Evolutionary conservation across 306 rosid genomes (phyloP).

Genomic region (Prunus kanzakura): DNA sequence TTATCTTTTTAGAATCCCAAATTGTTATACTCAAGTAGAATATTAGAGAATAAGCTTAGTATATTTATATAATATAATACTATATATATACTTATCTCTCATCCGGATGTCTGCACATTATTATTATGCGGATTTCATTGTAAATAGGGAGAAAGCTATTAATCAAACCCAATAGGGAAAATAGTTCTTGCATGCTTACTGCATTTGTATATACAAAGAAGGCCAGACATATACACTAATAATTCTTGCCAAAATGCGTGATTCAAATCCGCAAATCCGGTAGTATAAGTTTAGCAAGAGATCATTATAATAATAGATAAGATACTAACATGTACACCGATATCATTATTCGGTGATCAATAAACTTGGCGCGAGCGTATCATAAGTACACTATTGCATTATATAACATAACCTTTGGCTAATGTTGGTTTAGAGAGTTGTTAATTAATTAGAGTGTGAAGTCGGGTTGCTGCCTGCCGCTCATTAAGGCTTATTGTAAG

Average conservation of each 20-base stretch:
- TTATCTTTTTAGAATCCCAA: slow-evolving; percentile 8
- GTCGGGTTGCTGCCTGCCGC: neutral
- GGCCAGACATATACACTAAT: neutral
- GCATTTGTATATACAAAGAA: neutral
- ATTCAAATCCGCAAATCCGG: too few species aligned
- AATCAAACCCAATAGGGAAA: neutral
- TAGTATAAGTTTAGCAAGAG: neutral
- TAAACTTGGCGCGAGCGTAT: neutral
- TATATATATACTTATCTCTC: neutral
- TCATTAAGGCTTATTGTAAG: neutral
- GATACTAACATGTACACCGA: neutral
- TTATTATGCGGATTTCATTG: too few species aligned
- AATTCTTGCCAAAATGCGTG: neutral
- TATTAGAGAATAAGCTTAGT: neutral
- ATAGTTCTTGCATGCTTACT: neutral
- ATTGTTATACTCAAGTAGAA: neutral
- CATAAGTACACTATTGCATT: neutral
- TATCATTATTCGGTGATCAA: too few species aligned
- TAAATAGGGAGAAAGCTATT: neutral
- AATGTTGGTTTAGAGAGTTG: neutral
- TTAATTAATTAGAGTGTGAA: neutral
- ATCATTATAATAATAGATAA: neutral
- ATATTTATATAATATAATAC: neutral
- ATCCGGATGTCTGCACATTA: too few species aligned
- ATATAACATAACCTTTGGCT: neutral